These are phyloP conservation scores for Chalaropsis thielavioides DNA, from an alignment of 2,329 filamentous ascomycete genomes.

Conservation along the genomic window DNA sequence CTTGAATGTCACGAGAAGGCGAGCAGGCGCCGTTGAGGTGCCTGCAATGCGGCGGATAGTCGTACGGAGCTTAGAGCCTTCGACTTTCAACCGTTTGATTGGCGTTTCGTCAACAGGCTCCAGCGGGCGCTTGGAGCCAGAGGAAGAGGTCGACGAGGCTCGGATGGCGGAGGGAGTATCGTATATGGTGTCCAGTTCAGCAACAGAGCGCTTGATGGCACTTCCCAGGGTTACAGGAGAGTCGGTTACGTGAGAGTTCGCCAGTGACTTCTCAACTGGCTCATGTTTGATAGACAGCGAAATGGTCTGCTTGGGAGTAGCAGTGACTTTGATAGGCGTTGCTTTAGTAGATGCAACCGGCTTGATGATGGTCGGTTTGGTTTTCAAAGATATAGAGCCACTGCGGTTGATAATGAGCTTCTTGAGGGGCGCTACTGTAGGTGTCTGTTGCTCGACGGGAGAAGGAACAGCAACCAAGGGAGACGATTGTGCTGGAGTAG, in stretches of 20 bases:
- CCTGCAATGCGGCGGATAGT: background rate
- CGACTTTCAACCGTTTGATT: conserved; percentile 13
- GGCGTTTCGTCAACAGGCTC: conserved; percentile 7
- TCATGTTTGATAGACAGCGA: conserved; percentile 17
- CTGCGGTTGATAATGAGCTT: conserved; percentile 18
- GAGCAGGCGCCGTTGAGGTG: background rate
- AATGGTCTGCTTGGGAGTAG: conserved; percentile 10
- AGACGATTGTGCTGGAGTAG: background rate
- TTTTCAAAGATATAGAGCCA: conserved; percentile 17
- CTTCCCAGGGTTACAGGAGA: background rate
- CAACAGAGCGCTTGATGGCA: background rate
- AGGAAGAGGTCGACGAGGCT: background rate
- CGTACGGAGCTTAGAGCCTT: conserved; percentile 4
- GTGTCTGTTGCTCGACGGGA: background rate
- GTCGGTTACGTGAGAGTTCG: background rate
- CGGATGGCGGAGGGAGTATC: background rate
- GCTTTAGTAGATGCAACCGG: conserved; percentile 7
- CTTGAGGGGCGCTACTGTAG: conserved; percentile 12
- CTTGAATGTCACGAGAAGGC: conserved; percentile 14
- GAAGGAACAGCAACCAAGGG: background rate
- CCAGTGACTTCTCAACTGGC: conserved; percentile 4
- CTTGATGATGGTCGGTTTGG: conserved; percentile 12
- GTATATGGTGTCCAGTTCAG: conserved; percentile 12
- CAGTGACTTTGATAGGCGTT: background rate
- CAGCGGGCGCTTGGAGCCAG: conserved; percentile 13